phyloP scores from a whole-genome alignment of 495 filamentous ascomycete genomes.

The Cercophora scortea region DNA sequence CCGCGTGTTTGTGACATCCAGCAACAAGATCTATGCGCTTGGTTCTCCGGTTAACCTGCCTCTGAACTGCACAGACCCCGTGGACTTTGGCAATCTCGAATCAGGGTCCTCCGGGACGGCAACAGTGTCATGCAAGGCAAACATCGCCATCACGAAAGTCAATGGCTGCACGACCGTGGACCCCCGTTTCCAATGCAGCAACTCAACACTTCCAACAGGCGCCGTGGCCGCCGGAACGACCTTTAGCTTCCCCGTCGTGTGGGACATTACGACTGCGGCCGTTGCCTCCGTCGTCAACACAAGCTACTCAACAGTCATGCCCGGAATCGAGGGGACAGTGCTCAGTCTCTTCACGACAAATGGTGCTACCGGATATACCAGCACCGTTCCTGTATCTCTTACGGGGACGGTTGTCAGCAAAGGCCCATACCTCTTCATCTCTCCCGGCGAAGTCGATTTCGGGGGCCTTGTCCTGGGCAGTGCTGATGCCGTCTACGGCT shows the following conservation, averaged over 20 bases:
- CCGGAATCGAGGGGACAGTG: conserved; percentile 35
- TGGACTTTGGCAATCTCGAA: conserved; percentile 36
- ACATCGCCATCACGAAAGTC: conserved; percentile 20
- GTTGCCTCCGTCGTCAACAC: conserved; percentile 25
- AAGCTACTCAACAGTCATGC: conserved; percentile 17
- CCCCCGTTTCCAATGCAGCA: conserved; percentile 25
- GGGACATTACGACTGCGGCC: conserved; percentile 28
- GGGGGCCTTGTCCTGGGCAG: conserved; percentile 28
- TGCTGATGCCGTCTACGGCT: conserved; percentile 11
- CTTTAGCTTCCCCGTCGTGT: conserved; percentile 33
- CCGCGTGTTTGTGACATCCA: conserved; percentile 32
- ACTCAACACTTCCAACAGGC: conserved; percentile 22
- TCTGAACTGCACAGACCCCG: conserved; percentile 28
- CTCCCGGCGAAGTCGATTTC: conserved; percentile 31
- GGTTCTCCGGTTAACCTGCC: conserved; percentile 37
- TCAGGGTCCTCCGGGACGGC: conserved; percentile 19
- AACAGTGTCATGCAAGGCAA: conserved; percentile 24
- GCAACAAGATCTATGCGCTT: conserved; percentile 27
- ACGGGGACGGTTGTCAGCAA: conserved; percentile 24
- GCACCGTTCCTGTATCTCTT: conserved; percentile 23
- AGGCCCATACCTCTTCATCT: conserved; percentile 23
- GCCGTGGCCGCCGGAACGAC: conserved; percentile 23
- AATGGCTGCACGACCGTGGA: conserved; percentile 26
- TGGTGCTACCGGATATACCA: conserved; percentile 25
- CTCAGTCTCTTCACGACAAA: conserved; percentile 33